Evolutionary conservation across 768 basidiomycete genomes (phyloP), one percentile per base, ranked within the genome.

Genomic region (Amanita exitialis): DNA sequence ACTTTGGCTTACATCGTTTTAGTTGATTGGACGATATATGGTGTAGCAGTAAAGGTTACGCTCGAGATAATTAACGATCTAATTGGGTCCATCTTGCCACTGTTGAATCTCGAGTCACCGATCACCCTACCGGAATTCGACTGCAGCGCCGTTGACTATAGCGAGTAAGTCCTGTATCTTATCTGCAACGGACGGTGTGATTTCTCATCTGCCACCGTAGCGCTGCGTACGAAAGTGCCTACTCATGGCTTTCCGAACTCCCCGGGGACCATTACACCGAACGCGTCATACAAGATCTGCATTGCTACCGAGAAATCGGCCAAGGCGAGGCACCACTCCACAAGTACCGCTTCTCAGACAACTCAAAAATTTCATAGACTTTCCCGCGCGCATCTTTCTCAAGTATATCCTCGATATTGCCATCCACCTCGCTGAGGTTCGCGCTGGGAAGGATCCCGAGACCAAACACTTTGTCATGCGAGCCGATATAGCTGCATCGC

Each of bases 11-110:
- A 39, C 15, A 34, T 6, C 44, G 15, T 16, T 1, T 5, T 46
- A 85, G 82, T 80, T 57, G 67, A 80, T 53, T 85, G 83, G 82
- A 61, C 59, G 32, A 63, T 81, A 21, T 79, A 77, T 52, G 68
- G 64, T 28, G 67, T 68, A 47, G 54, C 80, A 7, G 56, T 82
- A 0, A 69, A 75, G 52, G 63, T 63, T 9, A 65, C 67, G 4
- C 57, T 75, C 13, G 57, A 53, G 0, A 56, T 80, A 9, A 59
- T 82, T 32, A 76, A 75, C 54, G 61, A 57, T 21, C 60, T 70
- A 23, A 56, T 67, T 41, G 50, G 57, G 39, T 57, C 62, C 43
- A 57, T 69, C 47, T 53, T 56, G 10, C 46, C 55, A 9, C 56
- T 77, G 4, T 50, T 73, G n/a, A 58, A 58, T 1, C 51, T 61